phyloP scores from a whole-genome alignment of 805 yeast species.

The Candida michaelii region DNA sequence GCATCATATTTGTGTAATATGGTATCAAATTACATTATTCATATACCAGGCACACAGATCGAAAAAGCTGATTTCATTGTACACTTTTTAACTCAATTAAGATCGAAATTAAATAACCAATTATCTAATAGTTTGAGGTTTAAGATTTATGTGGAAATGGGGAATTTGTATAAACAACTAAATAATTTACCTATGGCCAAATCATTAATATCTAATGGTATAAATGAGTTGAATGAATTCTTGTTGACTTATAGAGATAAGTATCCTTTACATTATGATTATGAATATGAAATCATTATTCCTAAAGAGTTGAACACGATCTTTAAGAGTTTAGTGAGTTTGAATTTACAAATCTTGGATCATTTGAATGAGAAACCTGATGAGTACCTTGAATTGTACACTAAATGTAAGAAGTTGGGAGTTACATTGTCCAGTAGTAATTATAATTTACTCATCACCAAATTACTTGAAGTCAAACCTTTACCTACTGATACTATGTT shows the following conservation, averaged over 20 bases:
- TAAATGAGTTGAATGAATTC: slow-evolving; percentile 14
- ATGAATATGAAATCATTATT: slow-evolving; percentile 11
- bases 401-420: slow-evolving; percentile 7
- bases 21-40: slow-evolving; percentile 24
- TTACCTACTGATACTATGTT: slow-evolving; percentile 15
- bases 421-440: slow-evolving; percentile 22
- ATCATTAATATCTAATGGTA: slow-evolving; percentile 25
- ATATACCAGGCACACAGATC: slow-evolving; percentile 16
- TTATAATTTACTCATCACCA: slow-evolving; percentile 16
- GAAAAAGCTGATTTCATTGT: slow-evolving; percentile 26
- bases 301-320: slow-evolving; percentile 22
- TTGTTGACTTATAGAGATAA: slow-evolving; percentile 15
- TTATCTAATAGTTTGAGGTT: slow-evolving; percentile 23
- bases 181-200: slow-evolving; percentile 23
- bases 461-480: slow-evolving; percentile 6
- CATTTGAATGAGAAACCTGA: slow-evolving; percentile 4
- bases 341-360: slow-evolving; percentile 18
- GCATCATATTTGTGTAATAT: slow-evolving; percentile 25
- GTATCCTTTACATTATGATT: slow-evolving; percentile 18
- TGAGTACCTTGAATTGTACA: slow-evolving; percentile 15
- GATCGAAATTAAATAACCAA: slow-evolving; percentile 18
- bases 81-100: slow-evolving; percentile 26
- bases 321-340: slow-evolving; percentile 17
- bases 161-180: slow-evolving; percentile 24
- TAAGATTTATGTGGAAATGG: slow-evolving; percentile 29